phyloP scores from a whole-genome alignment of 169 alveolate species.

The Babesia sp. region DNA sequence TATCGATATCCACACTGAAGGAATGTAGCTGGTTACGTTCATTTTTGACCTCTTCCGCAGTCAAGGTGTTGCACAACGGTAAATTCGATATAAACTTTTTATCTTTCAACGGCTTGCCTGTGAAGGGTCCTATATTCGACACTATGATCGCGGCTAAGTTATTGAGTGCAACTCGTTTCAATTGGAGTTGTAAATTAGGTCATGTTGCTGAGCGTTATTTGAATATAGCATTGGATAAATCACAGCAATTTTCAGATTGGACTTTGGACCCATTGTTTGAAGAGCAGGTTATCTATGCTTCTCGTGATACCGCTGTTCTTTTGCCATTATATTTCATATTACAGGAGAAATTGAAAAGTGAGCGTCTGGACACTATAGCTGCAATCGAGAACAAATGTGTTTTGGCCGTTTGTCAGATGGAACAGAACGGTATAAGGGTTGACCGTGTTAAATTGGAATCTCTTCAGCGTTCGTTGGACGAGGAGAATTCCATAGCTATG shows the following conservation, averaged over 20 bases:
- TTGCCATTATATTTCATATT: constrained; percentile 77
- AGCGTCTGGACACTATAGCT: constrained; percentile 71
- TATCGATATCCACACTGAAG: constrained; percentile 25
- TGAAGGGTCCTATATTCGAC: constrained; percentile 74
- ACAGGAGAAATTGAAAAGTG: constrained; percentile 67
- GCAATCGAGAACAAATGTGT: constrained; percentile 80
- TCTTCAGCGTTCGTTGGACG: constrained; percentile 70
- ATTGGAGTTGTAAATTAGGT: constrained; percentile 74
- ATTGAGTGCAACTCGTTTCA: constrained; percentile 73
- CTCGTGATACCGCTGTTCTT: constrained; percentile 81
- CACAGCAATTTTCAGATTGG: constrained; percentile 85
- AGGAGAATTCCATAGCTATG: constrained; percentile 65
- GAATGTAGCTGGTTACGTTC: constrained; percentile 59
- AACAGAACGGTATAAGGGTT: constrained; percentile 79
- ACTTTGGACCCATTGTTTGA: constrained; percentile 64
- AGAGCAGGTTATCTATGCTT: constrained; percentile 81
- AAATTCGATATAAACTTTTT: constrained; percentile 82
- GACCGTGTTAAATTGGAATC: constrained; percentile 69
- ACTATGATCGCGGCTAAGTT: constrained; percentile 80
- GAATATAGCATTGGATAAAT: constrained; percentile 76
- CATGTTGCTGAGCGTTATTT: constrained; percentile 79
- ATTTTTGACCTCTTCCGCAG: constrained; percentile 56
- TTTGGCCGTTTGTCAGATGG: constrained; percentile 83
- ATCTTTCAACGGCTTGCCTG: constrained; percentile 45
- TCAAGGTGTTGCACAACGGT: constrained; percentile 81